These are phyloP conservation scores for Metschnikowia lunata DNA, from an alignment of 805 yeast species.

Conservation along the genomic window DNA sequence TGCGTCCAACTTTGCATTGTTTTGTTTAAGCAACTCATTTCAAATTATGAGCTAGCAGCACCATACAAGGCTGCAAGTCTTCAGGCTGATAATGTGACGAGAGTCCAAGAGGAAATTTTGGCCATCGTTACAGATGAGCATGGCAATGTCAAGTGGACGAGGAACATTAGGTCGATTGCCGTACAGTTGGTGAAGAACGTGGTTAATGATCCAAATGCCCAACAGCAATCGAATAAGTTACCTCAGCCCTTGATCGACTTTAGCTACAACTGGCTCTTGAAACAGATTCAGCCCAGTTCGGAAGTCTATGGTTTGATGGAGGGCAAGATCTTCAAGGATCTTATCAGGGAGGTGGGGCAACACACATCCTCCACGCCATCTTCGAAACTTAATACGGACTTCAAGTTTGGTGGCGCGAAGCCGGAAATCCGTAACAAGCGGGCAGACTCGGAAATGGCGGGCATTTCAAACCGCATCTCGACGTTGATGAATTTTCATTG, in stretches of 20 bases:
- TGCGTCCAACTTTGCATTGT: conserved; percentile 72
- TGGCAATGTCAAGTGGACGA: conserved; percentile 88
- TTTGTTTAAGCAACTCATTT: conserved; percentile 63
- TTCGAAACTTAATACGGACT: conserved; percentile 4
- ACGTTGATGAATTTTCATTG: conserved; percentile 74
- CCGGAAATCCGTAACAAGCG: conserved; percentile 10
- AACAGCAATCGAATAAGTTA: conserved; percentile 17
- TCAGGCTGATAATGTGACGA: conserved; percentile 35
- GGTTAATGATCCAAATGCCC: conserved; percentile 13
- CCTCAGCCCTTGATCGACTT: conserved; percentile 49
- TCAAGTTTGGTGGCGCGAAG: conserved; percentile 5
- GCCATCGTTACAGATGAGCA: conserved; percentile 81
- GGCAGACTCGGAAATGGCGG: conserved; percentile 45
- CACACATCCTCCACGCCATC: conserved; percentile 1
- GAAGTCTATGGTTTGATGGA: conserved; percentile 76
- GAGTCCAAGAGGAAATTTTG: conserved; percentile 64
- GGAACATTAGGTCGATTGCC: conserved; percentile 68
- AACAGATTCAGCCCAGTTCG: conserved; percentile 81
- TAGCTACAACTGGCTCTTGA: conserved; percentile 73
- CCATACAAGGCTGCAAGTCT: conserved; percentile 14
- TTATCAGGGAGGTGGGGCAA: conserved; percentile 33
- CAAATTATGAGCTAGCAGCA: conserved; percentile 30
- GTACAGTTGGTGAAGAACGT: conserved; percentile 55
- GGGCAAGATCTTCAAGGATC: conserved; percentile 52
- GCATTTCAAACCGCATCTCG: conserved; percentile 55